A percentile compares a stretch with the other conserved stretches of the same genome.
Evolutionary conservation across 305 asterid genomes (phyloP).

Genomic region (Fraxinus sp.): DNA sequence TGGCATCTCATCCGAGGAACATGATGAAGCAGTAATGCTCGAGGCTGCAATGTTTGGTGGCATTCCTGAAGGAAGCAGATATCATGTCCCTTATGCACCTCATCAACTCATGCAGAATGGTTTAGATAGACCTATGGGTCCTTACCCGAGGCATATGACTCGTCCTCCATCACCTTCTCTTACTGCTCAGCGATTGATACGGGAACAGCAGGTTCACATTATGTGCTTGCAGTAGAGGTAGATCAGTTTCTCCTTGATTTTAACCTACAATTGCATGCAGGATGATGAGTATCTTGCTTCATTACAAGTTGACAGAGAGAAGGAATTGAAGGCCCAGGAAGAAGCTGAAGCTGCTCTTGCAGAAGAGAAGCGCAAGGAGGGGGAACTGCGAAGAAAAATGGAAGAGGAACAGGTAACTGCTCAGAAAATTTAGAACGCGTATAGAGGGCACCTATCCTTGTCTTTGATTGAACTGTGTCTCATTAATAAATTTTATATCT

Average conservation of each 20-base stretch:
- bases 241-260: slow-evolving; percentile 11
- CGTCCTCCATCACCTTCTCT: slow-evolving; percentile 97
- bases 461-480: not conserved
- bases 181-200: slow-evolving; percentile 86
- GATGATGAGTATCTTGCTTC: slow-evolving; percentile 96
- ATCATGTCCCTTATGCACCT: slow-evolving; percentile 60
- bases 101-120: slow-evolving; percentile 65
- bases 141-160: slow-evolving; percentile 50
- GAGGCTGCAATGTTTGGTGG: slow-evolving; percentile 99
- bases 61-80: slow-evolving; percentile 71
- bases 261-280: slow-evolving; percentile 37
- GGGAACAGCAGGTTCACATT: slow-evolving; percentile 86
- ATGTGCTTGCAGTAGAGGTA: slow-evolving; percentile 18
- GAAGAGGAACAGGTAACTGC: slow-evolving; percentile 76
- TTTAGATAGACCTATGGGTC: slow-evolving; percentile 42
- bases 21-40: slow-evolving; percentile 96
- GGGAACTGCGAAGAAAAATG: slow-evolving; percentile 53
- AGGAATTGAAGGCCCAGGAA: slow-evolving; percentile 88
- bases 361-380: slow-evolving; percentile 81
- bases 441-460: not conserved
- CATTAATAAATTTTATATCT: not conserved
- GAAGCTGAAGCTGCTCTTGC: slow-evolving; percentile 91
- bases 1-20: slow-evolving; percentile 92
- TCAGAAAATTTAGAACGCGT: not conserved
- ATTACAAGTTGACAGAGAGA: slow-evolving; percentile 93